Evolutionary conservation across 805 yeast species (phyloP).

Genomic region (Suhomyces kilbournensis): DNA sequence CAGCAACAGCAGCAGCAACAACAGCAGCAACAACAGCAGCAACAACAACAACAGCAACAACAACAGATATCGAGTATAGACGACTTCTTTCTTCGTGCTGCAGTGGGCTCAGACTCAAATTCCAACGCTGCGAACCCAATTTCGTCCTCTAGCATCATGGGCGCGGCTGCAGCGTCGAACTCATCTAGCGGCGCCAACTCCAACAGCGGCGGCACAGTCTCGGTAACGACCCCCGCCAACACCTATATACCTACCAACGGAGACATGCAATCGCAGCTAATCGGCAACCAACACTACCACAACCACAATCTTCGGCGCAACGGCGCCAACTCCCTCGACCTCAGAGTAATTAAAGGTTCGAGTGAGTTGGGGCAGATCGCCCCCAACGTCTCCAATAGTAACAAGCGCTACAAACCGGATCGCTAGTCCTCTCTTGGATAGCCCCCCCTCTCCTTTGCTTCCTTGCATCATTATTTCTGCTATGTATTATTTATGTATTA

Average conservation of each 20-base stretch:
- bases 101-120: conserved; percentile 1
- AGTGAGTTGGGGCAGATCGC: neutral
- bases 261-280: neutral
- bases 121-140: neutral
- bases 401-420: conserved; percentile 5
- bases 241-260: neutral
- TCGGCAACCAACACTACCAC: conserved; percentile 1
- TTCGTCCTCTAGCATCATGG: neutral
- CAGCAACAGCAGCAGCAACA: conserved; percentile 4
- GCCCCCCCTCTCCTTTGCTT: neutral
- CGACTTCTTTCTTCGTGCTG: conserved; percentile 11
- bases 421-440: neutral
- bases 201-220: neutral
- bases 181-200: neutral
- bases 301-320: neutral
- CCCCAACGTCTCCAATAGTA: neutral
- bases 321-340: neutral
- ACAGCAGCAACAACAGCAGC: conserved; percentile 1
- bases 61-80: conserved; percentile 10
- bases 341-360: neutral
- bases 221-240: neutral
- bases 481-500: conserved; percentile 9
- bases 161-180: neutral
- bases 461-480: neutral
- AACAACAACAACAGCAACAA: conserved; percentile 1